phyloP scores from a whole-genome alignment of 192 early-diverging fungal species.

The Linnemannia hyalina region DNA sequence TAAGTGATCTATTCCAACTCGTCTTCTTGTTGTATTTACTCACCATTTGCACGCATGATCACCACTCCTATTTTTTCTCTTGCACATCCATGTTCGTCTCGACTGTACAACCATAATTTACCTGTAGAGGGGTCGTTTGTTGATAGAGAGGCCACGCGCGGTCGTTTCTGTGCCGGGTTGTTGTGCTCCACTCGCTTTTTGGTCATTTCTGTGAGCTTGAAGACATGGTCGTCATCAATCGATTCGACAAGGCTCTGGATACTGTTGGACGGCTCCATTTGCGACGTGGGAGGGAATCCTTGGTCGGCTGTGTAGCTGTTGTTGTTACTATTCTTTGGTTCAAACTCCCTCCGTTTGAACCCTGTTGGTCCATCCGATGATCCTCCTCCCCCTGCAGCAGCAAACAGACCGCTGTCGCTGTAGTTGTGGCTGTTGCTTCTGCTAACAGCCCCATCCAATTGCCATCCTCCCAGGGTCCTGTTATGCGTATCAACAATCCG shows the following conservation, averaged over 20 bases:
- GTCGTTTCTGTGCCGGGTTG: conserved; percentile 50
- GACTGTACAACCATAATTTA: conserved; percentile 6
- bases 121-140: conserved; percentile 21
- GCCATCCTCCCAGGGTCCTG: conserved; percentile 20
- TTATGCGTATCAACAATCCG: conserved; percentile 24
- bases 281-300: background rate
- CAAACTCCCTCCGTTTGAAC: conserved; percentile 31
- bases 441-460: conserved; percentile 12
- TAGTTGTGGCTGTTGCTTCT: conserved; percentile 3
- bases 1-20: background rate
- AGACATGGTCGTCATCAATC: conserved; percentile 50
- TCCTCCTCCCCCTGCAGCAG: conserved; percentile 5
- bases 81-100: too few species aligned
- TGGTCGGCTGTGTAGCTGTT: background rate
- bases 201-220: conserved; percentile 55
- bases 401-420: background rate
- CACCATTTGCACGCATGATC: conserved; percentile 1
- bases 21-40: background rate
- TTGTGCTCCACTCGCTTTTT: conserved; percentile 52
- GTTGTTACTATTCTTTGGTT: conserved; percentile 17
- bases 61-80: conserved; percentile 8
- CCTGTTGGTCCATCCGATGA: conserved; percentile 11
- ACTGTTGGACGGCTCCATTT: conserved; percentile 48
- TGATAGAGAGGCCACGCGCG: conserved; percentile 43
- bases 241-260: conserved; percentile 51